Conservation (phyloP, 208 protist genomes). For the Trypanosoma cruzi region DNA sequence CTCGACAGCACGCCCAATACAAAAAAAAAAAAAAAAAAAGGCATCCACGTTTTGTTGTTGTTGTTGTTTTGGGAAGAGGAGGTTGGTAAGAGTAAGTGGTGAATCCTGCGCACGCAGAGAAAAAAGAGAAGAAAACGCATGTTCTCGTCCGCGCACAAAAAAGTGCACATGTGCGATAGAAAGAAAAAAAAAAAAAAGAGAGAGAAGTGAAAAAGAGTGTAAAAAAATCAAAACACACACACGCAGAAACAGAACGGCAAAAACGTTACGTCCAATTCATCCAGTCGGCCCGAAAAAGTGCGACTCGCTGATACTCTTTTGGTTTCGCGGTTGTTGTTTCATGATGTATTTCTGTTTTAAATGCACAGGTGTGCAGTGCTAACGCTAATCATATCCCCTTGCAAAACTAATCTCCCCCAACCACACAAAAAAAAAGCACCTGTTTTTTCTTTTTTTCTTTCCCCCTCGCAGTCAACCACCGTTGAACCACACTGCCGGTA, state of each 20-base stretch:
- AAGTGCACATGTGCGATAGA: neutral
- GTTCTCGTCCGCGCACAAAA: neutral
- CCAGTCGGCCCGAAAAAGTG: neutral
- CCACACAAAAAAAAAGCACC: too few species aligned
- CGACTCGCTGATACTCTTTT: neutral
- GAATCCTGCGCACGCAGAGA: neutral
- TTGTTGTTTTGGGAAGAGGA: too few species aligned
- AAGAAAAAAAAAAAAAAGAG: slow-evolving; percentile 2
- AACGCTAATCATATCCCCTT: neutral
- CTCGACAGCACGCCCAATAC: neutral
- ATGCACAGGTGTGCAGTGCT: neutral
- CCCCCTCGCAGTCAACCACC: neutral
- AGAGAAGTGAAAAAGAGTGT: neutral
- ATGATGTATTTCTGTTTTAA: neutral
- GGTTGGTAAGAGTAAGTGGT: neutral
- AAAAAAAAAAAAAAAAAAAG: neutral
- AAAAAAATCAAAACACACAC: slow-evolving; percentile 1
- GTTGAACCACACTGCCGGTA: neutral
- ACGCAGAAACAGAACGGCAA: too few species aligned
- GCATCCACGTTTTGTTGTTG: too few species aligned
- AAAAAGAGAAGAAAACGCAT: neutral
- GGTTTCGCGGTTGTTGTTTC: neutral
- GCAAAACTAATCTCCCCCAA: neutral
- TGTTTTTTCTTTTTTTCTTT: neutral
- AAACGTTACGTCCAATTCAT: neutral